phyloP scores from a whole-genome alignment of 2,329 filamentous ascomycete genomes.

The Penicillium griseofulvum region DNA sequence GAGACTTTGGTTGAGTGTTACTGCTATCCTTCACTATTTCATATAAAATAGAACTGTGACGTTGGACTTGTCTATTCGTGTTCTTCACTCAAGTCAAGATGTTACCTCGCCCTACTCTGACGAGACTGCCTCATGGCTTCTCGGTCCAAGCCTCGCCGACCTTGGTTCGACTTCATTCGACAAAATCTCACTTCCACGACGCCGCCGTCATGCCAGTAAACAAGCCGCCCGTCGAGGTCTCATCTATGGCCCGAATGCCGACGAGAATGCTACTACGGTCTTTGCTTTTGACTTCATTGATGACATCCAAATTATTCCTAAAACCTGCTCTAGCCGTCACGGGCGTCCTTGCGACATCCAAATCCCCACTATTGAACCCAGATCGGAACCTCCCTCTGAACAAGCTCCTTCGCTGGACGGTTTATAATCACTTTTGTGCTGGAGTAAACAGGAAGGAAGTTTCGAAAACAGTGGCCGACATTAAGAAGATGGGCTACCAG shows the following conservation, averaged over 20 bases:
- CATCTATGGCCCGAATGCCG: slow-evolving; percentile 22
- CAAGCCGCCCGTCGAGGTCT: slow-evolving; percentile 8
- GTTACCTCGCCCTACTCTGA: slow-evolving; percentile 3
- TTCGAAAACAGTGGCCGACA: slow-evolving; percentile 57
- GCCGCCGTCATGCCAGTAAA: neutral
- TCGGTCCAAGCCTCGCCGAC: neutral
- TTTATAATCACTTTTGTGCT: slow-evolving; percentile 89
- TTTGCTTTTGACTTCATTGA: slow-evolving; percentile 21
- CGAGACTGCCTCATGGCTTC: neutral
- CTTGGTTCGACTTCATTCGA: slow-evolving; percentile 11
- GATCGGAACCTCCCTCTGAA: slow-evolving; percentile 72
- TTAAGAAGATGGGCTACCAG: slow-evolving; percentile 73
- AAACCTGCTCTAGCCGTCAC: slow-evolving; percentile 68
- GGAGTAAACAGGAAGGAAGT: slow-evolving; percentile 73
- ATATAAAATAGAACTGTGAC: neutral
- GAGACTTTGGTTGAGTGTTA: neutral
- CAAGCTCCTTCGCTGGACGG: slow-evolving; percentile 71
- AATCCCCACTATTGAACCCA: slow-evolving; percentile 65
- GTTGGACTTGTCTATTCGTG: neutral
- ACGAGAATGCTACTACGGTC: slow-evolving; percentile 17
- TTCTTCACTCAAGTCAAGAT: neutral
- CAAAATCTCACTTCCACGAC: slow-evolving; percentile 18
- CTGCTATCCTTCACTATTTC: neutral
- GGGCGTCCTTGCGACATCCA: slow-evolving; percentile 66
- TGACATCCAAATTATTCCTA: slow-evolving; percentile 54